These are phyloP conservation scores for Wickerhamomyces sydowiorum DNA, from an alignment of 805 yeast genomes.

Conservation along the genomic window DNA sequence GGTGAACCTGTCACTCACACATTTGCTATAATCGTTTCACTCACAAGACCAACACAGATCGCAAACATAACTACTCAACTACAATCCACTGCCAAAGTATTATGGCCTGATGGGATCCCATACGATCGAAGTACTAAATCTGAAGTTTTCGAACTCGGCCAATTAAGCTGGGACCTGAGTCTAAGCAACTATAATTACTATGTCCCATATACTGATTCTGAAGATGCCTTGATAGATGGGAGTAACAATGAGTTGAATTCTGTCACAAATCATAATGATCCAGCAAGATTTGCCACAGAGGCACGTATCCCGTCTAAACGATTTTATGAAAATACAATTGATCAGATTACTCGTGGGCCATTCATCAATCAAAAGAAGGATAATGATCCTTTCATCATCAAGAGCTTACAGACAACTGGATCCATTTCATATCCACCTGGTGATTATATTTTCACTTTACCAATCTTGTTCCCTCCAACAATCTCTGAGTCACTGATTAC, in stretches of 20 bases:
- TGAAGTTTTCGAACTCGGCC: slow-evolving; percentile 45
- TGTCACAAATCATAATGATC: slow-evolving; percentile 1
- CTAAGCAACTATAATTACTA: slow-evolving; percentile 39
- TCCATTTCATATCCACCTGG: slow-evolving; percentile 45
- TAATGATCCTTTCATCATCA: slow-evolving; percentile 12
- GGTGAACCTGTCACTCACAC: slow-evolving; percentile 42
- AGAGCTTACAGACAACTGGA: slow-evolving; percentile 8
- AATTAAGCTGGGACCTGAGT: slow-evolving; percentile 39
- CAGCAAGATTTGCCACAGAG: slow-evolving; percentile 9
- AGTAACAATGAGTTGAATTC: slow-evolving; percentile 1
- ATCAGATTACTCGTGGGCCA: slow-evolving; percentile 12
- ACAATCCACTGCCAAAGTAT: slow-evolving; percentile 35
- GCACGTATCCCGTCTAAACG: slow-evolving; percentile 8
- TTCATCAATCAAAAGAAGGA: slow-evolving; percentile 6
- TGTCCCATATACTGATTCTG: slow-evolving; percentile 22
- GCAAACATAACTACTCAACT: slow-evolving; percentile 36
- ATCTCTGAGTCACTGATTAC: slow-evolving; percentile 58
- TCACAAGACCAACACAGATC: slow-evolving; percentile 33
- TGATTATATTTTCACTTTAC: slow-evolving; percentile 61
- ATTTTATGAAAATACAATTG: slow-evolving; percentile 8
- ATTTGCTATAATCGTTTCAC: slow-evolving; percentile 44
- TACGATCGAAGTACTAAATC: slow-evolving; percentile 36
- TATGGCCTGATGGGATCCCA: slow-evolving; percentile 53
- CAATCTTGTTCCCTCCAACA: slow-evolving; percentile 52
- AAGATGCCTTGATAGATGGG: slow-evolving; percentile 14